These are phyloP conservation scores for Blastobotrys capitulatus DNA, from an alignment of 1,139 yeast genomes.

Conservation along the genomic window DNA sequence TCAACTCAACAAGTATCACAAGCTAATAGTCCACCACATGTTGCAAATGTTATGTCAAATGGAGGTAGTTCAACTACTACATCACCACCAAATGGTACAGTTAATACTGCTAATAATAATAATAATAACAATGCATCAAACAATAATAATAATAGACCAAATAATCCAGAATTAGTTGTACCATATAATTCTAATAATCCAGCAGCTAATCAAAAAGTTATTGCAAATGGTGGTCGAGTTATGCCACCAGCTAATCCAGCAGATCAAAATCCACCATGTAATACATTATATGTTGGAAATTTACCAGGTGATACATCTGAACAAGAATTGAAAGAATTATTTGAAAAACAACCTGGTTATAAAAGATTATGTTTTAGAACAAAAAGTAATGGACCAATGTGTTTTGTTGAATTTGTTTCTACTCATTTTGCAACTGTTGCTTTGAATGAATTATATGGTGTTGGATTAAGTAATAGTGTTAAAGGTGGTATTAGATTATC, in stretches of 20 bases:
- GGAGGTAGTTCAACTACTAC: not conserved
- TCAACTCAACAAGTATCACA: conserved; percentile 4
- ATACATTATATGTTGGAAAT: conserved; percentile 92
- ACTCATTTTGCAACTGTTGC: conserved; percentile 92
- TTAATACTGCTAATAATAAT: not conserved
- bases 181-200: conserved; percentile 33
- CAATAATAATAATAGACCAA: conserved; percentile 12
- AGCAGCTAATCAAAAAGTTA: conserved; percentile 31
- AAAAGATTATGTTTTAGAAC: conserved; percentile 81
- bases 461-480: conserved; percentile 57
- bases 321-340: conserved; percentile 80
- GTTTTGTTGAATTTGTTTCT: conserved; percentile 97
- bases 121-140: not conserved
- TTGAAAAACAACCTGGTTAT: conserved; percentile 87
- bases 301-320: conserved; percentile 97
- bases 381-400: conserved; percentile 81
- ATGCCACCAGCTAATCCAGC: conserved; percentile 99
- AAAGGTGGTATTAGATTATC: conserved; percentile 94
- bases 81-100: not conserved
- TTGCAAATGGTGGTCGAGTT: conserved; percentile 40
- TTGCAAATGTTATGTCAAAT: not conserved
- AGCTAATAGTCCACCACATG: not conserved
- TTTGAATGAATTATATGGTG: conserved; percentile 85
- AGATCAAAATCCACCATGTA: conserved; percentile 98
- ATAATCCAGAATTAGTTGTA: conserved; percentile 26